These are phyloP conservation scores for Aspergillus proliferans DNA, from an alignment of 2,329 filamentous ascomycete genomes.

Conservation along the genomic window DNA sequence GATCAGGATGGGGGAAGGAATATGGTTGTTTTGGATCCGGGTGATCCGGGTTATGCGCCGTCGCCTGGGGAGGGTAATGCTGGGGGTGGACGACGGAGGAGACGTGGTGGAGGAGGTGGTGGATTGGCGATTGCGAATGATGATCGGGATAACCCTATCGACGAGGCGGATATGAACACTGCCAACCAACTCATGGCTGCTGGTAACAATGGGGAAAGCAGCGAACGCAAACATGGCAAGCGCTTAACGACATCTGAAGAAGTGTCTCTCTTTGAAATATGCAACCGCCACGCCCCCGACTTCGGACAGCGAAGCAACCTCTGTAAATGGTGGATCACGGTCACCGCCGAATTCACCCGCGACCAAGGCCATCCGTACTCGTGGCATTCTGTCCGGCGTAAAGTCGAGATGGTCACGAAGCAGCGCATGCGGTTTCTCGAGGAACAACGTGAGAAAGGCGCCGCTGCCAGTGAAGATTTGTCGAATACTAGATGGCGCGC, in stretches of 20 bases:
- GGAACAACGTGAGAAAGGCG: conserved; percentile 25
- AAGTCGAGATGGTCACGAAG: conserved; percentile 36
- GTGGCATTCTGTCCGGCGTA: conserved; percentile 39
- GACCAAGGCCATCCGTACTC: conserved; percentile 36
- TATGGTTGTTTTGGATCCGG: conserved; percentile 5
- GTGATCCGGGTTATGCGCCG: conserved; percentile 13
- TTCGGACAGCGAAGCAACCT: conserved; percentile 37
- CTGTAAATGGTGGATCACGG: conserved; percentile 38
- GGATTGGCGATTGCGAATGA: conserved; percentile 1
- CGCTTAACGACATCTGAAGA: conserved; percentile 37
- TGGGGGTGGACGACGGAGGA: not conserved
- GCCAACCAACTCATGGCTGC: too few relatives aligned
- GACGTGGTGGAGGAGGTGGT: conserved; percentile 1
- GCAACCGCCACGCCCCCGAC: conserved; percentile 29
- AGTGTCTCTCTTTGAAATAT: conserved; percentile 35
- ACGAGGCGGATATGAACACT: not conserved
- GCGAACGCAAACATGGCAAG: conserved; percentile 29
- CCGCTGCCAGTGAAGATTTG: conserved; percentile 20
- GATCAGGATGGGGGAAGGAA: conserved; percentile 4
- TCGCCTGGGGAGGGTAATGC: conserved; percentile 6
- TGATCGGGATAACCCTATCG: not conserved
- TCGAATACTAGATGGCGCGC: conserved; percentile 35
- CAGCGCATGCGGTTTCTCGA: conserved; percentile 36
- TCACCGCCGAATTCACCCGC: conserved; percentile 33
- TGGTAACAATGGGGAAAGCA: not conserved